Evolutionary conservation across 192 early-diverging fungal genomes (phyloP).

Genomic region (Jimgerdemannia flammicorona): DNA sequence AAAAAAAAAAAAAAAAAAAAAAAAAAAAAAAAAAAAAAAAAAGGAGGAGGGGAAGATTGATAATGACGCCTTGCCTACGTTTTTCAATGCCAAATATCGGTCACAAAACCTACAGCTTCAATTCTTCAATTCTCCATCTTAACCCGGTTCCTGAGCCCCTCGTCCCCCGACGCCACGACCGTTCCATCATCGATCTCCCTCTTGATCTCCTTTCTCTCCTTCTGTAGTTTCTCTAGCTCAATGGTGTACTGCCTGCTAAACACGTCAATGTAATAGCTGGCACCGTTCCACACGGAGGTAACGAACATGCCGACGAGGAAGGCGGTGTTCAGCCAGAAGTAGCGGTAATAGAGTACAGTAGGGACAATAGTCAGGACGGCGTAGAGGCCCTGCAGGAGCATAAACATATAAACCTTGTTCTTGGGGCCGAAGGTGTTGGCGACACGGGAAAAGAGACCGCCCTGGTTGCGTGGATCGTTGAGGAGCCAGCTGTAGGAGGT

Average conservation of each 20-base stretch:
- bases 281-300: conserved; percentile 63
- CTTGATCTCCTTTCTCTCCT: neutral
- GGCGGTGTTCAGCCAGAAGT: conserved; percentile 49
- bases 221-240: conserved; percentile 20
- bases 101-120: too few species aligned
- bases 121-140: neutral
- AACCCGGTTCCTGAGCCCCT: neutral
- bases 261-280: conserved; percentile 68
- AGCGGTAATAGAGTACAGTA: conserved; percentile 44
- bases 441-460: conserved; percentile 30
- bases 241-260: conserved; percentile 52
- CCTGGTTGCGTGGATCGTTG: conserved; percentile 34
- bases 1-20: neutral
- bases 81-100: too few species aligned
- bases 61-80: too few species aligned
- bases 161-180: neutral
- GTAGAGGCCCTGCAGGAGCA: conserved; percentile 53
- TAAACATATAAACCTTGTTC: conserved; percentile 56
- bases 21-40: neutral
- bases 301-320: conserved; percentile 49
- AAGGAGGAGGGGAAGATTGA: too few species aligned
- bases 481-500: conserved; percentile 64
- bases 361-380: conserved; percentile 44
- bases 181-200: neutral
- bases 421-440: conserved; percentile 44